Conservation (phyloP, 176 grass and related monocot species). For the Carex pumila region DNA sequence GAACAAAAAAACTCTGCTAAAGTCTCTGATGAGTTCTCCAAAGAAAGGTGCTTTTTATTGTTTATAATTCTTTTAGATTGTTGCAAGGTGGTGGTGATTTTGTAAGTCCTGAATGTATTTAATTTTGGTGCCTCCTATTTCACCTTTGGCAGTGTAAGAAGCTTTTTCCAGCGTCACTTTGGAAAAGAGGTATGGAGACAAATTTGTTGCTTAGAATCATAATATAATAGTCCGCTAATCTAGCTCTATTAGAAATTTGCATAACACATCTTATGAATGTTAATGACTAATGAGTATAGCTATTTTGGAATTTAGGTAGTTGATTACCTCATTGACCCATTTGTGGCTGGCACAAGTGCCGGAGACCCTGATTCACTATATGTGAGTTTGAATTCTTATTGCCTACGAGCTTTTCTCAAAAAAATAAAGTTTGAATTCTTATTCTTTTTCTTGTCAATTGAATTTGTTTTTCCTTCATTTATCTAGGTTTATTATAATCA, state of each 20-base stretch:
- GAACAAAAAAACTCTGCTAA: conserved; percentile 40
- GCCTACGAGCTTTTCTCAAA: no score
- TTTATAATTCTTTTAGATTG: conserved; percentile 22
- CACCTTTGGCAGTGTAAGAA: conserved; percentile 63
- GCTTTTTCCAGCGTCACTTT: conserved; percentile 88
- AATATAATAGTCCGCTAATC: conserved; percentile 11
- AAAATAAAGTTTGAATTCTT: conserved; percentile 20
- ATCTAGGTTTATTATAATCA: not conserved
- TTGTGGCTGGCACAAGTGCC: conserved; percentile 92
- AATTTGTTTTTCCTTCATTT: conserved; percentile 9
- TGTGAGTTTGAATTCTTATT: conserved; percentile 39
- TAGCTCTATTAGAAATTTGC: conserved; percentile 16
- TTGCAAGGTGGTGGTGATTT: not conserved
- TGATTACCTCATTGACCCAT: conserved; percentile 90
- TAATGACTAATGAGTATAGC: conserved; percentile 9
- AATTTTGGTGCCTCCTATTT: conserved; percentile 10
- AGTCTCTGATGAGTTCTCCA: conserved; percentile 55
- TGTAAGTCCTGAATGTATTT: conserved; percentile 17
- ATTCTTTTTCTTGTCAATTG: not conserved
- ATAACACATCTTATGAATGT: conserved; percentile 4
- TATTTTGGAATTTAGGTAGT: conserved; percentile 55
- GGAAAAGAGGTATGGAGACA: conserved; percentile 61
- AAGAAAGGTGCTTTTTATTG: conserved; percentile 73
- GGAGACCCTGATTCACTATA: conserved; percentile 92
- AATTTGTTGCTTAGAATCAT: conserved; percentile 1